Evolutionary conservation across 1,284 basidiomycete genomes (phyloP).

Genomic region (Neotropicomus parvogracilis): DNA sequence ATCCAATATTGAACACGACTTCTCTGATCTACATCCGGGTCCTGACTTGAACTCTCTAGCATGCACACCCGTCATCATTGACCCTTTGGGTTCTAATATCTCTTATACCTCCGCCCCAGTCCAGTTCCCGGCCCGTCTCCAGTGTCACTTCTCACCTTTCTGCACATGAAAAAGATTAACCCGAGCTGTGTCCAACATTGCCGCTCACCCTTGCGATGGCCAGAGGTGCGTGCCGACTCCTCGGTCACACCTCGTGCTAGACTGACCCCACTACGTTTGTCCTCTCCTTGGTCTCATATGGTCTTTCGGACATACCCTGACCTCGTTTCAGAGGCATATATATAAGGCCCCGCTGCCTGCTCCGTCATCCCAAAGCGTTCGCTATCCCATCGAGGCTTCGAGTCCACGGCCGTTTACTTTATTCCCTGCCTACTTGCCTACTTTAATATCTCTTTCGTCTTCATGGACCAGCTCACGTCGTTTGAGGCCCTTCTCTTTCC

Average conservation of each 20-base stretch:
- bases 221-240: constrained; percentile 15
- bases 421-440: constrained; percentile 17
- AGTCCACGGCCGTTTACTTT: constrained; percentile 20
- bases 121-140: constrained; percentile 1
- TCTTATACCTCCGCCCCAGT: neutral
- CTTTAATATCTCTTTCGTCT: constrained; percentile 9
- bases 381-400: constrained; percentile 7
- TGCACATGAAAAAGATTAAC: constrained; percentile 20
- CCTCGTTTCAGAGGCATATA: constrained; percentile 37
- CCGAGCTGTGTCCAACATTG: constrained; percentile 1
- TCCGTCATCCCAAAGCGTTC: constrained; percentile 13
- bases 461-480: constrained; percentile 57
- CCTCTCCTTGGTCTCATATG: constrained; percentile 17
- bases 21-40: constrained; percentile 26
- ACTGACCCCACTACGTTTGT: constrained; percentile 20
- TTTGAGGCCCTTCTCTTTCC: constrained; percentile 65
- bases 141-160: constrained; percentile 6
- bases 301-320: constrained; percentile 28
- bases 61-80: no score
- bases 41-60: no score
- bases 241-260: constrained; percentile 31
- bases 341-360: constrained; percentile 24
- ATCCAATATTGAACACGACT: constrained; percentile 9
- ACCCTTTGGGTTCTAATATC: constrained; percentile 8
- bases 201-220: constrained; percentile 8